These are phyloP conservation scores for Elsinoe batatas DNA, from an alignment of 2,329 filamentous ascomycete species.

Conservation along the genomic window DNA sequence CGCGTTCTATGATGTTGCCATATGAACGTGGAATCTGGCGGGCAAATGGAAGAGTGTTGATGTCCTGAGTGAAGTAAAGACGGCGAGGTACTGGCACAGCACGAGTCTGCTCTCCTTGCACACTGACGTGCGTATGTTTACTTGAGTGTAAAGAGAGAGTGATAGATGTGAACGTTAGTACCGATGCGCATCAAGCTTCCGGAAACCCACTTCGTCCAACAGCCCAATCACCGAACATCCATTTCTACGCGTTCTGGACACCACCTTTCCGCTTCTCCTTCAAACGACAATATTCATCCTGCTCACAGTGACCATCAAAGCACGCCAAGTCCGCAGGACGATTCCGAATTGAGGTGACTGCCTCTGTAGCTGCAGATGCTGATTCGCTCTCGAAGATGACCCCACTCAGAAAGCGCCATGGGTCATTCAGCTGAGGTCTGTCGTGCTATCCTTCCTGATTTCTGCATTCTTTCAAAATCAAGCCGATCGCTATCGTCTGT, in stretches of 20 bases:
- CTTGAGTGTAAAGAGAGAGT: neutral
- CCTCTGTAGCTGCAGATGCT: too few species aligned
- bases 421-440: too few species aligned
- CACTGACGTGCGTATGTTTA: neutral
- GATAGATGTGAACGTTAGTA: neutral
- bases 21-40: slow-evolving; percentile 7
- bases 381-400: too few species aligned
- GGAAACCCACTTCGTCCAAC: neutral
- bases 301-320: too few species aligned
- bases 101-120: neutral
- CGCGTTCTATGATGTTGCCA: slow-evolving; percentile 9
- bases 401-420: too few species aligned
- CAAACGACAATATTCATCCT: too few species aligned
- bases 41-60: neutral
- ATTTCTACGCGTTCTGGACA: neutral
- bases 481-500: too few species aligned
- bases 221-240: slow-evolving; percentile 6
- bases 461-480: too few species aligned
- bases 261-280: neutral
- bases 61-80: neutral
- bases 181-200: slow-evolving; percentile 5
- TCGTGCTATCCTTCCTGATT: too few species aligned
- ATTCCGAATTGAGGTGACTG: too few species aligned
- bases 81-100: too few species aligned
- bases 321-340: too few species aligned